Evolutionary conservation across 768 basidiomycete genomes (phyloP), one percentile per base, ranked within the genome.

Genomic region (Suillus plorans): DNA sequence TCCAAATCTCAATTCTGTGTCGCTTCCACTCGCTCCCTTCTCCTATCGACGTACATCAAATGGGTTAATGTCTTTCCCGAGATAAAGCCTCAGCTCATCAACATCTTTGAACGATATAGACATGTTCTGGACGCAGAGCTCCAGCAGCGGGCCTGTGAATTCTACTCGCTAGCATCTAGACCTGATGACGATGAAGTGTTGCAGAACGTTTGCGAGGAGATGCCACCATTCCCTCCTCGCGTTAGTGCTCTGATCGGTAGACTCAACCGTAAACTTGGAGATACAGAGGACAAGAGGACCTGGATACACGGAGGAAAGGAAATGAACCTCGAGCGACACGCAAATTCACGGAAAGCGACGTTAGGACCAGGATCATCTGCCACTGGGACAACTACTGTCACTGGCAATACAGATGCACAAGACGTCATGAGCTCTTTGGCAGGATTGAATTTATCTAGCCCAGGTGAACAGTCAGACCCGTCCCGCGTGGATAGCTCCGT

Each of bases 1-100:
- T 87, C 94, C 8, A 99, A 98, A 75, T 96, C 95, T 16, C 95
- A 97, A 74, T 92, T 94, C 73, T 97, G 96, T 73, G 85, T 92
- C 44, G 95, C 96, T 5, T 80, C 95, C 37, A 99, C 97, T 9
- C 88, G 97, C 41, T 91, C 96, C 0, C 83, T 99, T 37, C 86
- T 99, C 34, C 82, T 99, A 42, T 97, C 97, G 13, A 98, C 97
- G 1, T 99, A 99, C 75, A 90, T 98, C 81, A 99, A 99, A 85
- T 99, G 97, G 97, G 95, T 97, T 68, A 99, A 99, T 74, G 93
- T 99, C 63, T 99, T 99, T 78, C 97, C 97, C 22, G 97, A 99
- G 76, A 97, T 99, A 79, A 97, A 96, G 71, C 85, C 89, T 8
- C 95, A 98, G 69, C 86, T 99, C 36, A 71, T 98, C 74, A 92